Conservation (phyloP, 2,329 filamentous ascomycete genomes). For the Aureobasidium sp. region DNA sequence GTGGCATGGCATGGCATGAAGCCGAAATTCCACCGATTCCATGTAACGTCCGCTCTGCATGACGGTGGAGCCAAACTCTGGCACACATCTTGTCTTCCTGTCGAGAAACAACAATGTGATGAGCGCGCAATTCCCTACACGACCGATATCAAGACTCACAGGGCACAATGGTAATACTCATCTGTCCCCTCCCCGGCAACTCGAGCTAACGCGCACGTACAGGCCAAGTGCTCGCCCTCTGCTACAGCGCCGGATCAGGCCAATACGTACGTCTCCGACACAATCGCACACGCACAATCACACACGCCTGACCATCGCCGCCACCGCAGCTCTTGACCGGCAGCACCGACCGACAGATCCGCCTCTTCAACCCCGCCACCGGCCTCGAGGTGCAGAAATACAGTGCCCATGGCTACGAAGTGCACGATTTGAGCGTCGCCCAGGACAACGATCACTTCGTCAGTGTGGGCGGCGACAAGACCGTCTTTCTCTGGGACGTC, state of each 20-base stretch:
- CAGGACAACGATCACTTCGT: conserved; percentile 75
- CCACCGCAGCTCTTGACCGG: conserved; percentile 58
- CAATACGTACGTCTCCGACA: conserved; percentile 32
- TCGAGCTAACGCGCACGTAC: conserved; percentile 13
- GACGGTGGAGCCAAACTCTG: not conserved
- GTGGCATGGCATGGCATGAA: no score
- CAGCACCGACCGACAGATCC: conserved; percentile 72
- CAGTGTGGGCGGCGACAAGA: conserved; percentile 80
- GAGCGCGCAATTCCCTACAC: conserved; percentile 32
- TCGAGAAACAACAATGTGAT: conserved; percentile 21
- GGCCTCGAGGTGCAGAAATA: conserved; percentile 71
- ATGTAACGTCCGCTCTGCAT: no score
- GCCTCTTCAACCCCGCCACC: conserved; percentile 68
- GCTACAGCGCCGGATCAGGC: conserved; percentile 40
- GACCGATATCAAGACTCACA: conserved; percentile 31
- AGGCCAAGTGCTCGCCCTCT: conserved; percentile 41
- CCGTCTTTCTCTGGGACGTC: conserved; percentile 93
- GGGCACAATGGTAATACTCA: conserved; percentile 29
- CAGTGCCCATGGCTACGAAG: conserved; percentile 81
- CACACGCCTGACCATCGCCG: not conserved
- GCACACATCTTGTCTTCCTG: not conserved
- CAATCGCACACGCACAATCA: not conserved
- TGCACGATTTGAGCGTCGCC: conserved; percentile 68
- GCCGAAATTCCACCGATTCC: no score
- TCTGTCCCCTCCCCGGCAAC: not conserved